Evolutionary conservation across 305 asterid species (phyloP), one percentile per base, ranked within the genome.

Genomic region (Stenogyne calaminthoides): DNA sequence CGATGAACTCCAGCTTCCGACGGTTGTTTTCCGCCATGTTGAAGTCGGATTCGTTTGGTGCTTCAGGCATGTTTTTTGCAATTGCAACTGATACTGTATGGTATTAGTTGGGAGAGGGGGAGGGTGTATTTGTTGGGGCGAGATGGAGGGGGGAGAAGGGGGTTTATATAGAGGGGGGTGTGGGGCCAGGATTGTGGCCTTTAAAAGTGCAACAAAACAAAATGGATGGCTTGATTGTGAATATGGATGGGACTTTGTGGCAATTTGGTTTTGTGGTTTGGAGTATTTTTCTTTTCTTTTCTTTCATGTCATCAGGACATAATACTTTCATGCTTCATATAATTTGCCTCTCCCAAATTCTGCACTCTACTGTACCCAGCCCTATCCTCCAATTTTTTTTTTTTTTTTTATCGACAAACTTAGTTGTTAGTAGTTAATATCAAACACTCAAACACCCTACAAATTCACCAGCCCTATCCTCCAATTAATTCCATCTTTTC

Each of bases 1-100:
- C 97, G 58, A 91, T 87, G 80, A 86, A 89, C 20, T 86, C 79
- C 9, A 89, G 87, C 73, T 79, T 78, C 32, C 64, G 73, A 66
- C 72, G 72, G 84, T 86, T 91, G 76, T 54, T 80, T 18, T 85
- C 85, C 0, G 60, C 81, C 71, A 85, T 68, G 39, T 67, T 70
- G 67, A 67, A 72, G 0, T n/a, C n/a, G n/a, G n/a, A n/a, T n/a
- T 16, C 67, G 7, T 59, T 74, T 7, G 85, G 83, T 19, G 81
- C 83, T 64, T 82, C 85, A n/a, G 85, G 83, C 87, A 81, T 81
- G 71, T n/a, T n/a, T 16, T 12, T 47, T 6, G 15, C 15, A 11
- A 11, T 42, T 10, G 49, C 49, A 25, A 25, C 29, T 25, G 29
- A 25, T 25, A 25, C 29, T 22, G n/a, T n/a, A n/a, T n/a, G n/a